Evolutionary conservation across 176 grass and related monocot genomes (phyloP).

Genomic region (Thalia dealbata): DNA sequence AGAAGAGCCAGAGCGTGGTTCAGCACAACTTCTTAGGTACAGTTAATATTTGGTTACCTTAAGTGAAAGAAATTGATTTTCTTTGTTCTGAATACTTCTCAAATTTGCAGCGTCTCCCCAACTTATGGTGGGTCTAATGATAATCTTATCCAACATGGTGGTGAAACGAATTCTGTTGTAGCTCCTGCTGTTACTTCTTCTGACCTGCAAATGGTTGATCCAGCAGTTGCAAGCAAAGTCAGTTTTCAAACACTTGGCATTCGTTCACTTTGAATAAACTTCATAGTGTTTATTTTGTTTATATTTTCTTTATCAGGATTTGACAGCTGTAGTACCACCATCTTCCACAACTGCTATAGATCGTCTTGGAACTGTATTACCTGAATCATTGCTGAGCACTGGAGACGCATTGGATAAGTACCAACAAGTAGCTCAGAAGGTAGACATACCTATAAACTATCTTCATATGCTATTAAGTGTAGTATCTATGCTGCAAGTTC

Average conservation of each 20-base stretch:
- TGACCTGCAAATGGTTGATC: constrained; percentile 43
- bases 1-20: constrained; percentile 39
- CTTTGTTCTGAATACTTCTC: neutral
- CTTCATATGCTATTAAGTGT: neutral
- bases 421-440: constrained; percentile 75
- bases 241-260: neutral
- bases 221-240: constrained; percentile 31
- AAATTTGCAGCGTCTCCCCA: constrained; percentile 37
- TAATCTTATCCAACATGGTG: constrained; percentile 31
- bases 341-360: constrained; percentile 43
- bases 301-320: constrained; percentile 40
- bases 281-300: neutral
- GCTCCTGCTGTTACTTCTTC: constrained; percentile 35
- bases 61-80: neutral
- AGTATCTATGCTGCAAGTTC: neutral
- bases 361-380: constrained; percentile 49
- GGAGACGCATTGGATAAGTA: constrained; percentile 70
- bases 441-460: constrained; percentile 17
- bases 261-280: neutral
- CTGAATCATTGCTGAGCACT: constrained; percentile 53
- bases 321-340: constrained; percentile 31
- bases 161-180: constrained; percentile 32
- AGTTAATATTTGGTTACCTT: constrained; percentile 3
- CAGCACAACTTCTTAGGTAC: constrained; percentile 49
- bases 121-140: constrained; percentile 35